A percentile compares a stretch with the other conserved stretches of the same genome.
Conservation (phyloP, 371 early-diverging fungal species). For the Mortierella sp. region DNA sequence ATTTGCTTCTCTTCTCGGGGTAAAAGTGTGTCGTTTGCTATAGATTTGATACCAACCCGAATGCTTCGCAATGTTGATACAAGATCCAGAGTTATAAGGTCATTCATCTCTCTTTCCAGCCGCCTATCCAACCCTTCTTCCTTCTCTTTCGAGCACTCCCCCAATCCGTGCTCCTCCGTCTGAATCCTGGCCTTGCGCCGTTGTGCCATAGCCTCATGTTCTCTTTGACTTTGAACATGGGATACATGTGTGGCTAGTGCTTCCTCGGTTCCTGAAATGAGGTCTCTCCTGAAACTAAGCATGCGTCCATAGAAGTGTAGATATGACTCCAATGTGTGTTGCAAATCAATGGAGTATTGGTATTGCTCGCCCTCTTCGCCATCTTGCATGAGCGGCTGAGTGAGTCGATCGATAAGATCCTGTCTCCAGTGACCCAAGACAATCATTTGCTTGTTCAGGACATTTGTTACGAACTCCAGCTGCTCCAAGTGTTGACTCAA, state of each 20-base stretch:
- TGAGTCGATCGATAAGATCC: slow-evolving; percentile 25
- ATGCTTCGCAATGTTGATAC: slow-evolving; percentile 25
- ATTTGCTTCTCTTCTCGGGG: slow-evolving; percentile 21
- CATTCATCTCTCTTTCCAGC: slow-evolving; percentile 34
- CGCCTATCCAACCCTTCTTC: slow-evolving; percentile 31
- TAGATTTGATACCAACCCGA: slow-evolving; percentile 21
- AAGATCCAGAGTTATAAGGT: slow-evolving; percentile 15
- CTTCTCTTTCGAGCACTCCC: not conserved
- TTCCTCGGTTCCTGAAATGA: slow-evolving; percentile 29
- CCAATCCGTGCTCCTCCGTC: slow-evolving; percentile 9
- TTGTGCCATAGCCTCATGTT: slow-evolving; percentile 23
- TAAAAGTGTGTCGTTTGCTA: slow-evolving; percentile 6
- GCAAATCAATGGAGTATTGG: slow-evolving; percentile 44
- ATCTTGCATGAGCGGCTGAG: slow-evolving; percentile 43
- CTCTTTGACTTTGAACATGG: slow-evolving; percentile 11
- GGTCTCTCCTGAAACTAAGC: slow-evolving; percentile 27
- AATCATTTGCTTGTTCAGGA: slow-evolving; percentile 31
- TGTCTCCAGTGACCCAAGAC: slow-evolving; percentile 27
- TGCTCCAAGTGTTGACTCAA: slow-evolving; percentile 27
- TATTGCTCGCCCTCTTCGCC: slow-evolving; percentile 50
- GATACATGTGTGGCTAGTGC: slow-evolving; percentile 10
- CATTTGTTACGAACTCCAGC: slow-evolving; percentile 8
- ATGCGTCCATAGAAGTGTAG: slow-evolving; percentile 31
- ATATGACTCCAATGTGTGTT: slow-evolving; percentile 43
- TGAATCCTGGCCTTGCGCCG: slow-evolving; percentile 28